Base-by-base conservation (phyloP, 164 flowering plant genomes). In the Tetracentron sinense region DNA sequence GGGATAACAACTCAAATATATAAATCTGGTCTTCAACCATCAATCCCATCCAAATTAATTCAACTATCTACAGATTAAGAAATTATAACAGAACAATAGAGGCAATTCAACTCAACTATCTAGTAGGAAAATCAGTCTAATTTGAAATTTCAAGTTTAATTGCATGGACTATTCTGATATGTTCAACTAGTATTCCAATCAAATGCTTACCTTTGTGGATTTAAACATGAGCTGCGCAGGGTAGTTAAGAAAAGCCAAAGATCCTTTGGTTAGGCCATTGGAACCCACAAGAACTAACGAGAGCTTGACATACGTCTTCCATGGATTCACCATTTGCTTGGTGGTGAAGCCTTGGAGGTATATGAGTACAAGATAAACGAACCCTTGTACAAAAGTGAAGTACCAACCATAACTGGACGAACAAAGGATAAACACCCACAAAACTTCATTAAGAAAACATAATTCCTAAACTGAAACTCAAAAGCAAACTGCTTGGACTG, bases 151-250 rank as follows among this genome's bases (percentile, higher is more conserved):
- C 44, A 1, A 38, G 11, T 38, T 8, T 8, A 4, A 38, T 1
- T 10, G 44, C 44, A 38, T 12, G 44, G 11, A 33, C 38, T 33
- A 10, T 33, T 4, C 38, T 33, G 8, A 38, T 38, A 38, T n/a
- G n/a, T n/a, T n/a, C n/a, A n/a, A n/a, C n/a, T n/a, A n/a, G n/a
- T n/a, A n/a, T n/a, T n/a, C n/a, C n/a, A n/a, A n/a, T n/a, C n/a
- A n/a, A n/a, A n/a, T n/a, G 58, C 38, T 49, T 59, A 86, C 92
- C 85, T 86, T 86, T 1, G 92, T 86, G 71, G 92, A 86, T 72
- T 86, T 86, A 72, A 86, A 86, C 92, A 86, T 86, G 63, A 86
- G 72, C 66, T 86, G 92, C 1, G 92, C 92, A 14, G 92, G 92
- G 56, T 86, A 86, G 64, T 86, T 86, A 21, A 86, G 89, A 56